phyloP scores from a whole-genome alignment of 192 early-diverging fungal genomes.

The Gamsiella multidivaricata region DNA sequence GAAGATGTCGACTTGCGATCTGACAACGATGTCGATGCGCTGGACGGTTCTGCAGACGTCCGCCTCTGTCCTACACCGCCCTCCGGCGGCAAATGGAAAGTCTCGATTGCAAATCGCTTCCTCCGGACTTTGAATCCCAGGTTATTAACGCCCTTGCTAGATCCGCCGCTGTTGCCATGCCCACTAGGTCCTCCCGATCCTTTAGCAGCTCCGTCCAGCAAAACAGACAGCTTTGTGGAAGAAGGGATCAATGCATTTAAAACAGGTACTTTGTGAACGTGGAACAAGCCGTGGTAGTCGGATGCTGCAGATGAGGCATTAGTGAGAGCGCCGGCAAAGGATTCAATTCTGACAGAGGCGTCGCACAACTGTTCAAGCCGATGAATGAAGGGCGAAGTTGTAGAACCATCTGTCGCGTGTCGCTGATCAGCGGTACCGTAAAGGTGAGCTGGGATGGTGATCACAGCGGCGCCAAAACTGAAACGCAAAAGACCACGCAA shows the following conservation, averaged over 20 bases:
- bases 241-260: constrained; percentile 80
- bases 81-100: constrained; percentile 95
- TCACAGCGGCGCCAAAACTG: constrained; percentile 77
- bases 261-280: constrained; percentile 83
- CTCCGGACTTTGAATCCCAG: constrained; percentile 89
- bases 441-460: constrained; percentile 85
- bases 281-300: constrained; percentile 90
- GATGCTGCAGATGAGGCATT: constrained; percentile 66
- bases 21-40: constrained; percentile 17
- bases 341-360: constrained; percentile 90
- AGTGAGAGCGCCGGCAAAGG: constrained; percentile 83
- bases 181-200: constrained; percentile 41
- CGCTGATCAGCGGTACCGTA: constrained; percentile 64
- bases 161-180: constrained; percentile 39
- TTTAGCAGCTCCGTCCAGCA: constrained; percentile 53
- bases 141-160: constrained; percentile 66
- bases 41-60: constrained; percentile 42
- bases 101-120: constrained; percentile 93
- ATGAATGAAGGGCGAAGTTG: constrained; percentile 62
- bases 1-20: constrained; percentile 26
- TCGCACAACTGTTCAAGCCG: constrained; percentile 86
- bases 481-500: constrained; percentile 83
- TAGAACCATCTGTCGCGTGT: constrained; percentile 29
- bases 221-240: constrained; percentile 74
- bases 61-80: constrained; percentile 79